phyloP scores from a whole-genome alignment of 352 stramenopile species.

The Globisporangium takayamanum region DNA sequence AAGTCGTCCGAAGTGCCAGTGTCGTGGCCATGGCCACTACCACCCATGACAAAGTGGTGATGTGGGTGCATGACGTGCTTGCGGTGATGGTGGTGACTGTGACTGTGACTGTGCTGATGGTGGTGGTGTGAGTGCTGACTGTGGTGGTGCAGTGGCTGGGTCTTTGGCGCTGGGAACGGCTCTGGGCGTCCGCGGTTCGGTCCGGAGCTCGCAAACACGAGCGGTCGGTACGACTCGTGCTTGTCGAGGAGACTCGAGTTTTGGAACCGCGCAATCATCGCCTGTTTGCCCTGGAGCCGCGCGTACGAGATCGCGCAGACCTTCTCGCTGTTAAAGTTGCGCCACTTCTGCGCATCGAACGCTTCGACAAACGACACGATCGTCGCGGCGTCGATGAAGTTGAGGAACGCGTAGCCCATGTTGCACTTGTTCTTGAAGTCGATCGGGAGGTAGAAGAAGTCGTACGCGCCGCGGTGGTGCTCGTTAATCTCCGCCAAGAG shows the following conservation, averaged over 20 bases:
- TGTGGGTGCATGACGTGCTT: conserved; percentile 8
- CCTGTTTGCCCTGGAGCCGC: conserved; percentile 94
- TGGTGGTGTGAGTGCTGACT: conserved; percentile 6
- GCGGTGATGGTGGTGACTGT: conserved; percentile 9
- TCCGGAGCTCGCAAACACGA: conserved; percentile 86
- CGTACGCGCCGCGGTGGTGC: conserved; percentile 89
- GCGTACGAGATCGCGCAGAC: conserved; percentile 98
- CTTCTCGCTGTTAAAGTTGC: conserved; percentile 99
- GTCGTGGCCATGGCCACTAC: background rate
- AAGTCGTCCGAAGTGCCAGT: background rate
- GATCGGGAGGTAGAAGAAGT: conserved; percentile 99
- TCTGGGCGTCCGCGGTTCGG: conserved; percentile 59
- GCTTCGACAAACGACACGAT: conserved; percentile 81
- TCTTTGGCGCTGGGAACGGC: conserved; percentile 59
- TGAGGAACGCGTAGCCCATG: conserved; percentile 99
- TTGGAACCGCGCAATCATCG: conserved; percentile 98
- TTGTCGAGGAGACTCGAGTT: conserved; percentile 95
- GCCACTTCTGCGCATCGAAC: conserved; percentile 91
- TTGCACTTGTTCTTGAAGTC: conserved; percentile 99
- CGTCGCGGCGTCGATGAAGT: conserved; percentile 91
- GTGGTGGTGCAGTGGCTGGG: conserved; percentile 15
- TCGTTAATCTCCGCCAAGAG: conserved; percentile 96
- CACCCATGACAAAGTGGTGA: conserved; percentile 17
- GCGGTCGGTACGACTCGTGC: conserved; percentile 88
- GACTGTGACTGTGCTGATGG: conserved; percentile 4